Evolutionary conservation across 192 early-diverging fungal species (phyloP).

Genomic region (Coemansia sp.): DNA sequence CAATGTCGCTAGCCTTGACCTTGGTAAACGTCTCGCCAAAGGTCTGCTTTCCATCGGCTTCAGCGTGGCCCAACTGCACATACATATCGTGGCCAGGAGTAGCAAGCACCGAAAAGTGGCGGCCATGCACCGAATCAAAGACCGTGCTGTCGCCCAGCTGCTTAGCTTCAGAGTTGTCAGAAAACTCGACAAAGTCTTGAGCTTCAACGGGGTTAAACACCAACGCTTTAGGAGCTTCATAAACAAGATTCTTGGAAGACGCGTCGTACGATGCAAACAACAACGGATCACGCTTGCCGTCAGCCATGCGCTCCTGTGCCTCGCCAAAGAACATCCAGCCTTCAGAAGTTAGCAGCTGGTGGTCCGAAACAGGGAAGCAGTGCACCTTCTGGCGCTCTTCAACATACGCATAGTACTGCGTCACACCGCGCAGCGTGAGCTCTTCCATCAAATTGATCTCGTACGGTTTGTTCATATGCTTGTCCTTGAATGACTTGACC

Average conservation of each 20-base stretch:
- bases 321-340: slow-evolving; percentile 38
- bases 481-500: slow-evolving; percentile 98
- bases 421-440: slow-evolving; percentile 94
- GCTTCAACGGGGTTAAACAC: slow-evolving; percentile 21
- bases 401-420: slow-evolving; percentile 99
- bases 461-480: slow-evolving; percentile 91
- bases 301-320: slow-evolving; percentile 18
- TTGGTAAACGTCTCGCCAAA: slow-evolving; percentile 10
- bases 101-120: slow-evolving; percentile 19
- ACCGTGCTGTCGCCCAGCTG: background rate
- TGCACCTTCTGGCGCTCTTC: slow-evolving; percentile 99
- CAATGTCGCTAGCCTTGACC: slow-evolving; percentile 19
- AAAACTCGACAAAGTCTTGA: slow-evolving; percentile 33
- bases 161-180: slow-evolving; percentile 12
- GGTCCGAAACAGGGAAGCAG: slow-evolving; percentile 53
- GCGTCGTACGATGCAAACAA: slow-evolving; percentile 32
- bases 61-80: slow-evolving; percentile 15
- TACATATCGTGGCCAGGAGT: slow-evolving; percentile 38
- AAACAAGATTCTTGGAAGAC: slow-evolving; percentile 20
- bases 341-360: slow-evolving; percentile 56
- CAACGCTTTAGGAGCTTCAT: slow-evolving; percentile 19
- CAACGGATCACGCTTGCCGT: slow-evolving; percentile 8
- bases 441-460: slow-evolving; percentile 99
- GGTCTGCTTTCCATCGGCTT: background rate
- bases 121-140: slow-evolving; percentile 1